Conservation (phyloP, 768 basidiomycete genomes). For the Neoboletus brunneissimus region DNA sequence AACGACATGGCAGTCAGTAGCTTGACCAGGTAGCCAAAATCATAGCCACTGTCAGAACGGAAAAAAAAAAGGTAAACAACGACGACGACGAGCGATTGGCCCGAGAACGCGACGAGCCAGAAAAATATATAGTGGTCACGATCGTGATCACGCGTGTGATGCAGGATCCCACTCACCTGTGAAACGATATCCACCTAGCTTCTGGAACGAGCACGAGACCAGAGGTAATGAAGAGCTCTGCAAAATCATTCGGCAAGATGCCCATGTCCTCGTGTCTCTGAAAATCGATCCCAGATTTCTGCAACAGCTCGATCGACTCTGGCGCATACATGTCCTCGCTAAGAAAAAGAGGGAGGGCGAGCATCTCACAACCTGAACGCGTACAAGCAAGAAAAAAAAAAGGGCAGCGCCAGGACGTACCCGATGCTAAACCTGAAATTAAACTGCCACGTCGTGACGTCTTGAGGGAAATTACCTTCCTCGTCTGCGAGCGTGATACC, state of each 20-base stretch:
- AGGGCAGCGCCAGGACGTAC: constrained; percentile 45
- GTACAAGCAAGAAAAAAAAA: not conserved
- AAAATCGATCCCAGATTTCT: constrained; percentile 95
- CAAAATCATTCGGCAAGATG: constrained; percentile 91
- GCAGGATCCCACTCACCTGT: constrained; percentile 62
- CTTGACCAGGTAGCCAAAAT: constrained; percentile 98
- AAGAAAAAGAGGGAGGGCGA: not conserved
- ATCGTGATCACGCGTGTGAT: not conserved
- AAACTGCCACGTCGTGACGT: constrained; percentile 97
- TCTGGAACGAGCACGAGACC: constrained; percentile 88
- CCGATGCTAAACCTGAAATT: constrained; percentile 92
- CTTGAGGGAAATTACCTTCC: constrained; percentile 86
- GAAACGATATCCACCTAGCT: constrained; percentile 96
- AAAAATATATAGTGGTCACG: not conserved
- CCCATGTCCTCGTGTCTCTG: constrained; percentile 90
- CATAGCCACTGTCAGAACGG: constrained; percentile 73
- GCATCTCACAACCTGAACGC: not conserved
- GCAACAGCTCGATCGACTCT: constrained; percentile 92
- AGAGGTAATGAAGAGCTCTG: constrained; percentile 94
- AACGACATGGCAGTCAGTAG: constrained; percentile 82
- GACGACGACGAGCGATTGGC: not conserved
- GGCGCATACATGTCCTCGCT: constrained; percentile 99
- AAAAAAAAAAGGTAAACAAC: not conserved
- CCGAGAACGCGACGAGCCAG: not conserved
- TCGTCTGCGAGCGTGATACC: constrained; percentile 94